Evolutionary conservation across 768 basidiomycete species (phyloP).

Genomic region (Suillus brevipes): DNA sequence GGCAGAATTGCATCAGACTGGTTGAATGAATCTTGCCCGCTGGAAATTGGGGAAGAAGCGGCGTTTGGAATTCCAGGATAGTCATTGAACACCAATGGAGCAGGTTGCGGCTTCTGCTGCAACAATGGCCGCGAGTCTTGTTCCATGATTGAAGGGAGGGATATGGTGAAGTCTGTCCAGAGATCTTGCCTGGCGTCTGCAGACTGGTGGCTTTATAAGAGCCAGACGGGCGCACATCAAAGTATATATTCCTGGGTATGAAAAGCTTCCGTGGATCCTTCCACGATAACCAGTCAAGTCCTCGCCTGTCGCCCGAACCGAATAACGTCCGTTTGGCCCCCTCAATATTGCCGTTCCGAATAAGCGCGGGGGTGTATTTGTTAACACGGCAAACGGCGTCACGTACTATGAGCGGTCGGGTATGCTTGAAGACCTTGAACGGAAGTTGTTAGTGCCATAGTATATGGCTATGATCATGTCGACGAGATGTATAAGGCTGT

Average conservation of each 20-base stretch:
- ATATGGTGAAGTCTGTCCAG: neutral
- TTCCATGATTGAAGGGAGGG: conserved; percentile 16
- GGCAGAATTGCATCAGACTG: conserved; percentile 41
- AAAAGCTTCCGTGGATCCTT: conserved; percentile 5
- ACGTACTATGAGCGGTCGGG: too few relatives aligned
- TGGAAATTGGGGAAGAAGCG: neutral
- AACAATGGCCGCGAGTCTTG: conserved; percentile 1
- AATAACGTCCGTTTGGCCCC: conserved; percentile 11
- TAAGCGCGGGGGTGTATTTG: neutral
- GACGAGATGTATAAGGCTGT: too few relatives aligned
- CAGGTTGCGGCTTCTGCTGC: conserved; percentile 13
- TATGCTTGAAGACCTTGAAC: neutral
- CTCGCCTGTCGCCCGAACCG: conserved; percentile 18
- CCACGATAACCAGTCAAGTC: neutral
- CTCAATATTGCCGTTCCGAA: neutral
- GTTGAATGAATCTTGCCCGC: conserved; percentile 1
- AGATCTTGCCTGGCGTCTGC: neutral
- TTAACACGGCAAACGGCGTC: neutral
- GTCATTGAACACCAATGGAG: conserved; percentile 4
- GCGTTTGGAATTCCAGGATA: conserved; percentile 5
- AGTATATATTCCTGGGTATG: conserved; percentile 10
- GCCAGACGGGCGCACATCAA: neutral
- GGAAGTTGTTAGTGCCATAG: neutral
- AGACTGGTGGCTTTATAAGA: conserved; percentile 4
- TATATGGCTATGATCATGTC: too few relatives aligned